Percentiles rank a stretch among this genome's conserved stretches.
Evolutionary conservation across 2,329 filamentous ascomycete genomes (phyloP).

Genomic region (Decorospora gaudefroyi): DNA sequence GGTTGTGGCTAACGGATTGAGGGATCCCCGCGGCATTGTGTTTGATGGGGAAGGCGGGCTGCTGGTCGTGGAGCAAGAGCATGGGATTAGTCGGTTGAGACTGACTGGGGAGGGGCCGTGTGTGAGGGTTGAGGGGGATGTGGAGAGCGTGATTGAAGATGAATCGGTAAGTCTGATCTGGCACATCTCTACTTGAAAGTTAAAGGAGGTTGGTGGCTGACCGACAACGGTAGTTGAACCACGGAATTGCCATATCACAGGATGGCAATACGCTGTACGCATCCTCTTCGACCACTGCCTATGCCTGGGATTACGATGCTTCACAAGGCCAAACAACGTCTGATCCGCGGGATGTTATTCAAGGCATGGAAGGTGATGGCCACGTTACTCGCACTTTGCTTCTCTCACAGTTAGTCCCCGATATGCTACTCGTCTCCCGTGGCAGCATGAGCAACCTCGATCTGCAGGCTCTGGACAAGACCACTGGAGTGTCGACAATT

Average conservation of each 20-base stretch:
- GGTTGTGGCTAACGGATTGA: slow-evolving; percentile 54
- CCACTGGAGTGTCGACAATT: slow-evolving; percentile 67
- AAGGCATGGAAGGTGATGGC: slow-evolving; percentile 62
- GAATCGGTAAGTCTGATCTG: slow-evolving; percentile 35
- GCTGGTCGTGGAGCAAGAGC: slow-evolving; percentile 54
- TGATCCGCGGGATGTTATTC: slow-evolving; percentile 59
- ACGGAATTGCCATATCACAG: slow-evolving; percentile 56
- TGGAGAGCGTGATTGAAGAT: slow-evolving; percentile 34
- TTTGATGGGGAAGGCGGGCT: slow-evolving; percentile 56
- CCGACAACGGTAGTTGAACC: slow-evolving; percentile 50
- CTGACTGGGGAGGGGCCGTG: slow-evolving; percentile 41
- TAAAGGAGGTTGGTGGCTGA: background rate
- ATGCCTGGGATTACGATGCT: slow-evolving; percentile 68
- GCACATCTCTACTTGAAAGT: background rate
- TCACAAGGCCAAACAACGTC: slow-evolving; percentile 53
- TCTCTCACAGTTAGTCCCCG: slow-evolving; percentile 59
- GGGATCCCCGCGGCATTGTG: slow-evolving; percentile 52
- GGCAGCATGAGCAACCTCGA: slow-evolving; percentile 70
- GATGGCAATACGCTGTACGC: slow-evolving; percentile 58
- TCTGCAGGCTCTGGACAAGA: slow-evolving; percentile 54
- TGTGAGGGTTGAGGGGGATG: slow-evolving; percentile 31
- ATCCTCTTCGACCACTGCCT: slow-evolving; percentile 64
- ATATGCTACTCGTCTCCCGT: slow-evolving; percentile 66
- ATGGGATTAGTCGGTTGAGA: slow-evolving; percentile 48
- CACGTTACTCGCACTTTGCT: slow-evolving; percentile 71